Evolutionary conservation across 441 rosid genomes (phyloP).

Genomic region (Adansonia rubrostipa): DNA sequence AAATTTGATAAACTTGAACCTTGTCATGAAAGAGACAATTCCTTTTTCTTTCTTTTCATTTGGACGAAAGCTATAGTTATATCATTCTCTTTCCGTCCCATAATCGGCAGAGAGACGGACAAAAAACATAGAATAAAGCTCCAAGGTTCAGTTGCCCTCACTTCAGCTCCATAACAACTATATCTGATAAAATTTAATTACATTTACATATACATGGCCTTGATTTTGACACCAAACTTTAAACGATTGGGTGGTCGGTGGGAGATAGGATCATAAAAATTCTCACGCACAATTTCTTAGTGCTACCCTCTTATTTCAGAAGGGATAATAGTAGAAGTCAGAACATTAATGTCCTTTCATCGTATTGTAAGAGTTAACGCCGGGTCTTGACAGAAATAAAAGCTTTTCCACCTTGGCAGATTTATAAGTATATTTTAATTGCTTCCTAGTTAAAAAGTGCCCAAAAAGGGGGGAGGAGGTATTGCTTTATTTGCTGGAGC

Average conservation of each 20-base stretch:
- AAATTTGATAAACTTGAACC: background rate
- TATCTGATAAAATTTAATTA: background rate
- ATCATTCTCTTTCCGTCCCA: constrained; percentile 19
- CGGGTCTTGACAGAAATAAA: background rate
- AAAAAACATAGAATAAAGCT: constrained; percentile 9
- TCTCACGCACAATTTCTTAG: background rate
- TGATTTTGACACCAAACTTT: background rate
- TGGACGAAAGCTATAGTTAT: background rate
- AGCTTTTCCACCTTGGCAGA: background rate
- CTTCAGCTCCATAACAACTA: background rate
- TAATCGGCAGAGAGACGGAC: background rate
- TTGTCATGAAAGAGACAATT: constrained; percentile 1
- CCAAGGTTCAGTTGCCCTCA: background rate
- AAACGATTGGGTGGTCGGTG: background rate
- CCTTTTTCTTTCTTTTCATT: background rate
- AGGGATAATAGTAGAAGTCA: background rate
- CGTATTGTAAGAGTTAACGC: background rate
- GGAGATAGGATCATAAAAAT: background rate
- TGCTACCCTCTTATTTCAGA: background rate
- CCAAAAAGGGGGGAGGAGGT: background rate
- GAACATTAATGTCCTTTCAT: background rate
- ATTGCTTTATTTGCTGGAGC: background rate
- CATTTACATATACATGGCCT: background rate
- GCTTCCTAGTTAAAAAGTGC: background rate
- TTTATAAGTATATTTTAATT: background rate